These are phyloP conservation scores for Tuber magnatum DNA, from an alignment of 495 filamentous ascomycete genomes.

Conservation along the genomic window DNA sequence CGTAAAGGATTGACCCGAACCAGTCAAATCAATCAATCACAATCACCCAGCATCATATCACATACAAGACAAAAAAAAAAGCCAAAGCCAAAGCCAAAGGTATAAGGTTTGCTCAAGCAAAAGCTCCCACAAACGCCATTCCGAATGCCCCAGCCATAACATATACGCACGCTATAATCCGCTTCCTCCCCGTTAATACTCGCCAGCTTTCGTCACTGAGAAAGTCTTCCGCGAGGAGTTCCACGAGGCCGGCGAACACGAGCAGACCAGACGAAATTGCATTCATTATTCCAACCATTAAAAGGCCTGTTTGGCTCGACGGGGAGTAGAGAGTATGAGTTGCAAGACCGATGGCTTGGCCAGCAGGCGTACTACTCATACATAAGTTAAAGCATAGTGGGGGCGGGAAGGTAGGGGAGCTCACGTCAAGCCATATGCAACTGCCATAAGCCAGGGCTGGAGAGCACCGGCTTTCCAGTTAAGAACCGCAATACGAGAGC, in stretches of 20 bases:
- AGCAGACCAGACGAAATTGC: conserved; percentile 79
- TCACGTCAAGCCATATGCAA: conserved; percentile 76
- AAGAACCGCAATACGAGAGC: conserved; percentile 63
- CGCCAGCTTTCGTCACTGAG: conserved; percentile 79
- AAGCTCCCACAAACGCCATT: conserved; percentile 87
- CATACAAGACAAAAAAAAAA: conserved; percentile 5
- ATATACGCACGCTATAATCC: conserved; percentile 66
- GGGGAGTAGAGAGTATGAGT: conserved; percentile 83
- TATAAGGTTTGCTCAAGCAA: conserved; percentile 51
- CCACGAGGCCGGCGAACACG: conserved; percentile 84
- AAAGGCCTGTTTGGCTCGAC: conserved; percentile 65
- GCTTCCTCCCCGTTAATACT: conserved; percentile 59
- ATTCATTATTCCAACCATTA: conserved; percentile 91
- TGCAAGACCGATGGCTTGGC: conserved; percentile 78
- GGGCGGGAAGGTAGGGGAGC: conserved; percentile 1
- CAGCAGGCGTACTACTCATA: conserved; percentile 60
- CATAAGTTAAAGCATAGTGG: conserved; percentile 2
- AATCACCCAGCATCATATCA: background rate
- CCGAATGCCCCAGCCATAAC: conserved; percentile 68
- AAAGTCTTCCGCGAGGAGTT: conserved; percentile 90
- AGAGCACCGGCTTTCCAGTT: conserved; percentile 48
- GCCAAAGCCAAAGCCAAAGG: conserved; percentile 10
- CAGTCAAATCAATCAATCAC: background rate
- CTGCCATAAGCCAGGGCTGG: conserved; percentile 86
- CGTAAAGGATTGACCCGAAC: background rate